Conservation (phyloP, 257 asterid genomes). For the Fraxinus pennsylvanica region DNA sequence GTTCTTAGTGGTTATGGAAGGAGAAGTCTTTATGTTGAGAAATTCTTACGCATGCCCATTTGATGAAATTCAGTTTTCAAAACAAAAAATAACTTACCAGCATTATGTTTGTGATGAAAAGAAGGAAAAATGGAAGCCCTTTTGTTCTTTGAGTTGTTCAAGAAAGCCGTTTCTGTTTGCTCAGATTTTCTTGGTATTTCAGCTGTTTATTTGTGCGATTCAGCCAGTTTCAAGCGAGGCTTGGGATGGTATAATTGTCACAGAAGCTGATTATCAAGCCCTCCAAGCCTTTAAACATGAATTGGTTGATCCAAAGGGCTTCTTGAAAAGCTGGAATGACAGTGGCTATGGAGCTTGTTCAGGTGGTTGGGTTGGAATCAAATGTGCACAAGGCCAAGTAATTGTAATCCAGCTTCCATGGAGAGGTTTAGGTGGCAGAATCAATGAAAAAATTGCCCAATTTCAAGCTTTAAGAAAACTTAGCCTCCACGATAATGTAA, state of each 20-base stretch:
- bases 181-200: conserved; percentile 32
- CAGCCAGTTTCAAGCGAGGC: conserved; percentile 39
- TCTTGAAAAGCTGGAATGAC: conserved; percentile 88
- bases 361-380: conserved; percentile 85
- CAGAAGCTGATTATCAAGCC: conserved; percentile 73
- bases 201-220: conserved; percentile 23
- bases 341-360: conserved; percentile 85
- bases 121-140: conserved; percentile 42
- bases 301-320: conserved; percentile 75
- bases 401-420: conserved; percentile 96
- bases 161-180: conserved; percentile 8
- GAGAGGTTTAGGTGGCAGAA: conserved; percentile 73
- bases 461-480: conserved; percentile 83
- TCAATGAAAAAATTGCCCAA: conserved; percentile 73
- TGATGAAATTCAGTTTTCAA: conserved; percentile 18
- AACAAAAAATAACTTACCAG: conserved; percentile 16
- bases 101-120: conserved; percentile 19
- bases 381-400: conserved; percentile 92
- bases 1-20: conserved; percentile 31
- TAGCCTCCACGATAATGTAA: conserved; percentile 84
- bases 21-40: background rate
- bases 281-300: conserved; percentile 82
- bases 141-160: conserved; percentile 5
- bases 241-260: conserved; percentile 90
- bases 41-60: conserved; percentile 20